These are phyloP conservation scores for Leucocoprinus birnbaumii DNA, from an alignment of 768 basidiomycete genomes.

Conservation along the genomic window DNA sequence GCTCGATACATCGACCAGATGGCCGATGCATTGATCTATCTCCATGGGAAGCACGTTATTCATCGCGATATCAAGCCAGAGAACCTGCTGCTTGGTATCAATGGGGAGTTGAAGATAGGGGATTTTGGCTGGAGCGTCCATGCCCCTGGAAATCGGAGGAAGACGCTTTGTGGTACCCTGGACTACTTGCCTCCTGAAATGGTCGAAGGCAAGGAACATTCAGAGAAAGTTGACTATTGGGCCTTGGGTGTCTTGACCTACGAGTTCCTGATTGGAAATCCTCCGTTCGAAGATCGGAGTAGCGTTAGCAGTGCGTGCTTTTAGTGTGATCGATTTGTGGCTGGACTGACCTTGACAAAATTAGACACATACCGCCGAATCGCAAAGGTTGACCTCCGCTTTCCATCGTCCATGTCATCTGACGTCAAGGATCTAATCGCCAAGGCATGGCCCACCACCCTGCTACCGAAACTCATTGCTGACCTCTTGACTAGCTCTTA, in stretches of 20 bases:
- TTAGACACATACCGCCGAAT: slow-evolving; percentile 90
- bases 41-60: slow-evolving; percentile 95
- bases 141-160: slow-evolving; percentile 85
- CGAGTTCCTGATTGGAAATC: slow-evolving; percentile 85
- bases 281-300: slow-evolving; percentile 78
- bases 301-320: slow-evolving; percentile 66
- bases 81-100: slow-evolving; percentile 90
- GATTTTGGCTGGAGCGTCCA: slow-evolving; percentile 99
- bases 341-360: background rate
- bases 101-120: slow-evolving; percentile 96
- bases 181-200: slow-evolving; percentile 99
- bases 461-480: slow-evolving; percentile 9
- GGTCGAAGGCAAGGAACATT: slow-evolving; percentile 91
- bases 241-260: slow-evolving; percentile 95
- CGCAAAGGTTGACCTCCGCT: slow-evolving; percentile 76
- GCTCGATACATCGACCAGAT: slow-evolving; percentile 95
- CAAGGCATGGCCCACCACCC: slow-evolving; percentile 37
- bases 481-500: slow-evolving; percentile 58
- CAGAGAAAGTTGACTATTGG: slow-evolving; percentile 92
- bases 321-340: background rate
- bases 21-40: slow-evolving; percentile 91
- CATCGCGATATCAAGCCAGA: slow-evolving; percentile 99
- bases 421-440: slow-evolving; percentile 69
- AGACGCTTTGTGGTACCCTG: slow-evolving; percentile 91
- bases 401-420: slow-evolving; percentile 54